Evolutionary conservation across 2,329 filamentous ascomycete genomes (phyloP).

Genomic region (Ophiostoma ips): DNA sequence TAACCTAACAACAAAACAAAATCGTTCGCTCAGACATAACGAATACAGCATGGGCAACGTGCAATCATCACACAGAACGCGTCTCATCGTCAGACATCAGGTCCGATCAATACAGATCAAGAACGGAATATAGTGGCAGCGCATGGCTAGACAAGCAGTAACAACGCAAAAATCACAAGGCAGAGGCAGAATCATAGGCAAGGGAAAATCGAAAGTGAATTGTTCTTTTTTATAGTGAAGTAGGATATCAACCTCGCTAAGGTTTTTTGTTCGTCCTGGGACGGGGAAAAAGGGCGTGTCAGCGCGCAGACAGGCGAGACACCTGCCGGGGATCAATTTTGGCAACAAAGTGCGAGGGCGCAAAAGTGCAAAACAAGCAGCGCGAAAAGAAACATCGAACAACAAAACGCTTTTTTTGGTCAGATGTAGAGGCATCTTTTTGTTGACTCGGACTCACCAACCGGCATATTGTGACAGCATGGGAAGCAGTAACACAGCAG

Average conservation of each 20-base stretch:
- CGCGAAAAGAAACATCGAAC: not conserved
- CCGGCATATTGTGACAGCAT: not conserved
- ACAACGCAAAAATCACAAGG: not conserved
- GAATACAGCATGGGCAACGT: too few species aligned
- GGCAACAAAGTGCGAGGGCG: not conserved
- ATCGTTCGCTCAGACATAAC: too few species aligned
- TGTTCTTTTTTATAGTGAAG: not conserved
- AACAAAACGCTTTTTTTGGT: not conserved
- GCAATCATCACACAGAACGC: too few species aligned
- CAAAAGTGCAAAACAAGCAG: not conserved
- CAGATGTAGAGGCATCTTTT: not conserved
- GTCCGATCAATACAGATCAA: not conserved
- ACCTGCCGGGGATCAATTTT: slow-evolving; percentile 1
- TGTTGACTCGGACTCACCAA: not conserved
- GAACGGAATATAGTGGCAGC: not conserved
- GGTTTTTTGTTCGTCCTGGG: not conserved
- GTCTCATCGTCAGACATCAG: not conserved
- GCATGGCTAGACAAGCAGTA: not conserved
- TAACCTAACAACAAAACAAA: too few species aligned
- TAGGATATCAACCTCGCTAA: not conserved
- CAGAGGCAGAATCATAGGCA: not conserved
- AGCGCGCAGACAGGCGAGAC: not conserved
- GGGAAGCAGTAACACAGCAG: not conserved
- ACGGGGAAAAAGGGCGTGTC: not conserved
- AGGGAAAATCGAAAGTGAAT: not conserved